Evolutionary conservation across 331 rosid genomes (phyloP), one percentile per base, ranked within the genome.

Genomic region (Pyracantha coccinea): DNA sequence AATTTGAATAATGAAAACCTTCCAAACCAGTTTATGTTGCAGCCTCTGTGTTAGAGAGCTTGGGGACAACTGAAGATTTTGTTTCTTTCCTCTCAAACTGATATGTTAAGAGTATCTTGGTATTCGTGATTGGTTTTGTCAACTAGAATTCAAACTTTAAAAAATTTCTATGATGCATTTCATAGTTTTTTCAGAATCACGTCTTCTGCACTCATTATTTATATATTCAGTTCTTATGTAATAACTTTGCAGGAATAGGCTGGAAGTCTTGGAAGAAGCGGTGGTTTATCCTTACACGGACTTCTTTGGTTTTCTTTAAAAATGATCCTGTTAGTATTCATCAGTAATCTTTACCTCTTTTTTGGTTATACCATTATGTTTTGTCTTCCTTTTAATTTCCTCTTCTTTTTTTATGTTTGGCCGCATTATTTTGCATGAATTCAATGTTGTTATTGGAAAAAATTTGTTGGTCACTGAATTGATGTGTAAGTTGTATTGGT

Each of bases 241-340:
- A 78, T 80, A 63, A 68, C 66, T 74, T 79, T 83, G 85, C 85
- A 95, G 99, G 99, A 81, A 88, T 95, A 55, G 99, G 99, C 73
- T 95, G 99, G 99, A 95, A 95, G 80, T 95, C 97, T 71, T 95
- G 99, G 99, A 95, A 95, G 91, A 95, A 92, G 87, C 88, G 99
- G 57, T 95, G 99, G 99, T 95, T 95, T 79, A 95, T 95, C 69
- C 92, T 95, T 45, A 95, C 99, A 0, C 89, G 99, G 77, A 88
- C 93, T 70, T 95, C 99, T 62, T 80, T 95, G 79, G 97, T 95
- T 70, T 95, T 95, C 85, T 95, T 95, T 87, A 95, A 95, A 83
- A 95, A 80, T 21, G 97, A 95, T 69, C 99, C 99, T 73, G 99
- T 95, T 69, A 90, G 99, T 90, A 82, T 73, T 79, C 41, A 64